A percentile compares a stretch with the other conserved stretches of the same genome.
Evolutionary conservation across 169 alveolate genomes (phyloP).

Genomic region (Fabrea salina): DNA sequence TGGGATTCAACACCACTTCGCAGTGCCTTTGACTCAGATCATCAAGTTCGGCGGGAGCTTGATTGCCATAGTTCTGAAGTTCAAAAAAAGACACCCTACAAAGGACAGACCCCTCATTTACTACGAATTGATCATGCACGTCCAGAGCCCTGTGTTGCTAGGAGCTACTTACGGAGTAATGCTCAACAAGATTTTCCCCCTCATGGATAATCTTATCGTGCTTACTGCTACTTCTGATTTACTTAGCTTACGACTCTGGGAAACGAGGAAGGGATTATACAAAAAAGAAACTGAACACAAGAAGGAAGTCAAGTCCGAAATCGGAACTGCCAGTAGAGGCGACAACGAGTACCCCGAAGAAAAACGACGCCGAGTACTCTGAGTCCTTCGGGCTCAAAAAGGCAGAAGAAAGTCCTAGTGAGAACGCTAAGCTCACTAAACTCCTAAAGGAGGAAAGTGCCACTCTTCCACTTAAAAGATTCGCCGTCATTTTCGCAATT

Average conservation of each 20-base stretch:
- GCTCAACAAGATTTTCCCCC: background rate
- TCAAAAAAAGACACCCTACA: constrained; percentile 17
- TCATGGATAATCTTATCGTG: constrained; percentile 10
- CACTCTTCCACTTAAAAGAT: background rate
- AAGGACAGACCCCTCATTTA: background rate
- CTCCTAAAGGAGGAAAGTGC: background rate
- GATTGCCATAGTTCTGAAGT: background rate
- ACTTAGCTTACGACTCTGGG: background rate
- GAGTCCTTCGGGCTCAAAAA: too few relatives aligned
- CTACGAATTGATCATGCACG: background rate
- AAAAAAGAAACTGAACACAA: background rate
- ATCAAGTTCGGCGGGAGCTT: background rate
- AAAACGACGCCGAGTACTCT: too few relatives aligned
- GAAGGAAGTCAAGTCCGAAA: too few relatives aligned
- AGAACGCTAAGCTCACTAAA: background rate
- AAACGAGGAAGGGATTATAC: background rate
- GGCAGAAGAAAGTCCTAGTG: too few relatives aligned
- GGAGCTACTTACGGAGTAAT: constrained; percentile 20
- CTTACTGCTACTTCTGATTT: background rate
- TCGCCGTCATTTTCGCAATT: background rate
- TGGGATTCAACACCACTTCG: background rate
- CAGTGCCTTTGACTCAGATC: background rate
- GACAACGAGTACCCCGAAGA: too few relatives aligned
- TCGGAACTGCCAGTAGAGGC: too few relatives aligned
- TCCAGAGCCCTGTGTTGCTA: background rate